A percentile compares a stretch with the other conserved stretches of the same genome.
phyloP scores from a whole-genome alignment of 139 green algal genomes.

The Chlamydomonas sp. region DNA sequence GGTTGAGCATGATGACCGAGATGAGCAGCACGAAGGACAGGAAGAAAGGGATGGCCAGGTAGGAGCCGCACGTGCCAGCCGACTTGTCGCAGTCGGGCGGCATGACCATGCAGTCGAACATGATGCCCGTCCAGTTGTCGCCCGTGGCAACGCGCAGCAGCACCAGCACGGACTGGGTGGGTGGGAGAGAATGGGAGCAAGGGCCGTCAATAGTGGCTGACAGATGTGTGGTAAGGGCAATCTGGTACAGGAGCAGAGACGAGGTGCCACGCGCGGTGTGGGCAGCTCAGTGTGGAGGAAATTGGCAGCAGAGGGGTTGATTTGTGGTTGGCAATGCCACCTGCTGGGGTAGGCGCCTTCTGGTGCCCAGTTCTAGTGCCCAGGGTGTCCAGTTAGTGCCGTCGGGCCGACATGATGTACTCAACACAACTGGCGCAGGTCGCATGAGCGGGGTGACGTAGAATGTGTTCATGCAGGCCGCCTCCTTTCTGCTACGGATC shows the following conservation, averaged over 20 bases:
- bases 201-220: not conserved
- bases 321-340: no score
- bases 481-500: not conserved
- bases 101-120: conserved; percentile 65
- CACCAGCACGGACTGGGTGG: conserved; percentile 39
- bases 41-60: conserved; percentile 73
- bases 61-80: conserved; percentile 55
- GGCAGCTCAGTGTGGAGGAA: no score
- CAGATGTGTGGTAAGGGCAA: no score
- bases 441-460: not conserved
- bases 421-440: conserved; percentile 16
- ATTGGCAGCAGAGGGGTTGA: no score
- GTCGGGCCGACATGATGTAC: no score
- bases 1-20: conserved; percentile 79
- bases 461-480: not conserved
- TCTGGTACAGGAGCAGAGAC: no score
- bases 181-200: not conserved
- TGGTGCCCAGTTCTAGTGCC: no score
- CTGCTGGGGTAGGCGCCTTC: no score
- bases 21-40: conserved; percentile 75
- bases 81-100: conserved; percentile 51
- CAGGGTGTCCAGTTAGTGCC: no score
- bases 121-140: conserved; percentile 81
- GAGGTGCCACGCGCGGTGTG: no score
- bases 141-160: conserved; percentile 72